Percentiles rank a stretch among this genome's conserved stretches.
Evolutionary conservation across 345 rosid genomes (phyloP).

Genomic region (Microcos paniculata): DNA sequence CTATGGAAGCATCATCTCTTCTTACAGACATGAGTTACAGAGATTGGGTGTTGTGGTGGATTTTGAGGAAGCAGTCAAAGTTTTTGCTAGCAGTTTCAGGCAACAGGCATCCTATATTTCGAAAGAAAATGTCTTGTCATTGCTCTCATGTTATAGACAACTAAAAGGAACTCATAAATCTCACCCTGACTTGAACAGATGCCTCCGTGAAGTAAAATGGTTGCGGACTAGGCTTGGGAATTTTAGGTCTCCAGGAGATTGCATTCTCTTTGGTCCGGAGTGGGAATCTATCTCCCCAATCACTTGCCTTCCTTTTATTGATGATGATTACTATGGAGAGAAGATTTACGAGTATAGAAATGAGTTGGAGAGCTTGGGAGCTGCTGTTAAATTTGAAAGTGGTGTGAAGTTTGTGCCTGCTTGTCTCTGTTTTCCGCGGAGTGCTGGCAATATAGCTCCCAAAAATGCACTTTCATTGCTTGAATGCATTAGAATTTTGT

Average conservation of each 20-base stretch:
- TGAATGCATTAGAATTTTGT: constrained; percentile 38
- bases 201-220: constrained; percentile 50
- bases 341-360: constrained; percentile 38
- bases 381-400: constrained; percentile 31
- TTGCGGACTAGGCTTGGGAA: constrained; percentile 58
- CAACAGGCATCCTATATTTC: constrained; percentile 39
- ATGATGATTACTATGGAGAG: constrained; percentile 50
- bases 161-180: constrained; percentile 23
- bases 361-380: constrained; percentile 56
- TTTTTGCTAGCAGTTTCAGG: constrained; percentile 39
- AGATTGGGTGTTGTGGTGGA: constrained; percentile 47
- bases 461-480: constrained; percentile 42
- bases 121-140: constrained; percentile 28
- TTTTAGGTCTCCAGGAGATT: constrained; percentile 47
- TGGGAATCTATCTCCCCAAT: constrained; percentile 52
- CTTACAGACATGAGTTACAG: constrained; percentile 41
- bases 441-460: constrained; percentile 27
- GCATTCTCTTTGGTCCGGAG: constrained; percentile 51
- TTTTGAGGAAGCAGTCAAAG: constrained; percentile 42
- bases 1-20: constrained; percentile 35
- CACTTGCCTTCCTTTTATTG: constrained; percentile 56
- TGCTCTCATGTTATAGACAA: constrained; percentile 46
- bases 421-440: constrained; percentile 36
- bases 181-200: constrained; percentile 32
- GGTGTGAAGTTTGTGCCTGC: constrained; percentile 52